Percentiles rank a stretch among this genome's conserved stretches.
Conservation (phyloP, 129 eudicot species). For the Artemisia tridentata region DNA sequence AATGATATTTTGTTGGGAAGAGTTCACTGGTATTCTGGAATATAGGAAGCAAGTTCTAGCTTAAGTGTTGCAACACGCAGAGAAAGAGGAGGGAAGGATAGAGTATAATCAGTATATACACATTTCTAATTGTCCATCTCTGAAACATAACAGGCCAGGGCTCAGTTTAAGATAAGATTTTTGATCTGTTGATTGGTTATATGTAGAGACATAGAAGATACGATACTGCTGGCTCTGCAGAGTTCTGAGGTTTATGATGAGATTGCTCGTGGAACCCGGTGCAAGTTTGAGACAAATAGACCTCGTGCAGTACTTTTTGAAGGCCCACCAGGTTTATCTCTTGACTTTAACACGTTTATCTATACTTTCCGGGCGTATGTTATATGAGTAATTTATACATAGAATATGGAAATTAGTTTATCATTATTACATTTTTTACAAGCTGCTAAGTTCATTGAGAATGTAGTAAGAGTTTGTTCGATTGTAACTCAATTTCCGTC, state of each 20-base stretch:
- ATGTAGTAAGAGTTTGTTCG: constrained; percentile 8
- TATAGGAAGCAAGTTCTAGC: no score
- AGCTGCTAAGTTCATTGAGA: constrained; percentile 10
- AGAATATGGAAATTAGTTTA: constrained; percentile 16
- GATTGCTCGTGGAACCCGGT: no score
- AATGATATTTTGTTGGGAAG: background rate
- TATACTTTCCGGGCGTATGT: background rate
- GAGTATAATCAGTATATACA: background rate
- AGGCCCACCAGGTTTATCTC: no score
- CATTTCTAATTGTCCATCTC: background rate
- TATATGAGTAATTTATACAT: constrained; percentile 6
- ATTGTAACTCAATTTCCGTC: background rate
- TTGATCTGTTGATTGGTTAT: constrained; percentile 16
- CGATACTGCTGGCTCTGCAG: constrained; percentile 79
- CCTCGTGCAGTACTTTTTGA: no score
- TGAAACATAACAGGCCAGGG: background rate
- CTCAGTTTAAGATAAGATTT: constrained; percentile 2
- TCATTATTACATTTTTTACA: constrained; percentile 1
- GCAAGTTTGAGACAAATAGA: no score
- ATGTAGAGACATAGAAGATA: constrained; percentile 85
- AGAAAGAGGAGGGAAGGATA: background rate
- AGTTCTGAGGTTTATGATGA: no score
- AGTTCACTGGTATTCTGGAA: no score
- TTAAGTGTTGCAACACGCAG: background rate
- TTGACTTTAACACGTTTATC: constrained; percentile 4